Conservation (phyloP, 371 early-diverging fungal species). For the Fennellomyces sp. region DNA sequence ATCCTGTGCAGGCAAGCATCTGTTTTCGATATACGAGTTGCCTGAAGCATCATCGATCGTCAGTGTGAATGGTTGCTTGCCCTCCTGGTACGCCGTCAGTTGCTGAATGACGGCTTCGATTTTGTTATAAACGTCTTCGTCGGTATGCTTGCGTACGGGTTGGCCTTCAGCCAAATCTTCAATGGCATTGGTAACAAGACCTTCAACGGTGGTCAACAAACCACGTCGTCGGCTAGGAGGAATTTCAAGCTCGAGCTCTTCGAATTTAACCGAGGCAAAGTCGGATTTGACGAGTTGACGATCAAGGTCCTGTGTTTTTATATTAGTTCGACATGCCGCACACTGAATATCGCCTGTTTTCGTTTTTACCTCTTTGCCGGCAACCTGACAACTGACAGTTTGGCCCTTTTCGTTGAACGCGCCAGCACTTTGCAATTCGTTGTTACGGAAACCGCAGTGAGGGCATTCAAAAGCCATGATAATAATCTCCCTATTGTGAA, state of each 20-base stretch:
- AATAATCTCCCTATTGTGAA: constrained; percentile 73
- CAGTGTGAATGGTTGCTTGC: constrained; percentile 70
- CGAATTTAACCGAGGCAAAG: constrained; percentile 76
- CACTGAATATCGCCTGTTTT: not conserved
- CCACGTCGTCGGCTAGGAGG: constrained; percentile 81
- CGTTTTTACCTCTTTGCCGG: constrained; percentile 50
- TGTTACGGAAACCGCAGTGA: constrained; percentile 89
- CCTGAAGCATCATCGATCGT: constrained; percentile 91
- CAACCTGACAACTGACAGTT: constrained; percentile 62
- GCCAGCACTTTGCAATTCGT: constrained; percentile 90
- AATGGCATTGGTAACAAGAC: constrained; percentile 75
- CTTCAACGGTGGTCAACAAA: constrained; percentile 89
- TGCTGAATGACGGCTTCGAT: constrained; percentile 75
- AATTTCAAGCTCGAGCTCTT: constrained; percentile 89
- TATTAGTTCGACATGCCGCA: too few species aligned
- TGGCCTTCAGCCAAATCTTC: constrained; percentile 83
- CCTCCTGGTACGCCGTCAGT: constrained; percentile 61
- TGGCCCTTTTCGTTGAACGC: constrained; percentile 83
- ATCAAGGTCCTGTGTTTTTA: constrained; percentile 68
- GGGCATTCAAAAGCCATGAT: constrained; percentile 95
- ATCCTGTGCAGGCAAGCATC: constrained; percentile 70
- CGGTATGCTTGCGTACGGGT: constrained; percentile 70
- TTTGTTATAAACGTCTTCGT: constrained; percentile 70
- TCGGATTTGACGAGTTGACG: constrained; percentile 93
- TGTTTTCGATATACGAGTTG: constrained; percentile 90